Evolutionary conservation across 106 monocot species (phyloP).

Genomic region (Apostasia ramifera): DNA sequence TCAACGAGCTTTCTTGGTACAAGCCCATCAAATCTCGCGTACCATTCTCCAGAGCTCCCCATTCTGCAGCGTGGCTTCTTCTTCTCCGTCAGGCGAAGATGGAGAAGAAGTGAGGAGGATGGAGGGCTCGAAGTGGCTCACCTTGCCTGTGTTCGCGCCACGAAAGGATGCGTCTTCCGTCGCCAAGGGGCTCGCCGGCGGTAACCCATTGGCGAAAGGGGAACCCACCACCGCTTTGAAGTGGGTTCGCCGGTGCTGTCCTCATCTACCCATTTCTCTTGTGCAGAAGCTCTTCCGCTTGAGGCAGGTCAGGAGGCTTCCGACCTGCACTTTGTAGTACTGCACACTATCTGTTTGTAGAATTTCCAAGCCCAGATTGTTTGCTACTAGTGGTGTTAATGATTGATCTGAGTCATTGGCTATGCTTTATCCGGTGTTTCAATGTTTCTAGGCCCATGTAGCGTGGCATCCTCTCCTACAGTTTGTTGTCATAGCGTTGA

Average conservation of each 20-base stretch:
- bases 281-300: slow-evolving; percentile 90
- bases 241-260: slow-evolving; percentile 86
- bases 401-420: neutral
- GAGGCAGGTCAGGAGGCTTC: slow-evolving; percentile 42
- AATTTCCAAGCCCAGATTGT: slow-evolving; percentile 3
- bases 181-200: slow-evolving; percentile 19
- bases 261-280: slow-evolving; percentile 53
- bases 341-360: slow-evolving; percentile 15
- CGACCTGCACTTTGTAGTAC: neutral
- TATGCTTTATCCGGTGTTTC: too few species aligned
- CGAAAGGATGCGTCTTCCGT: slow-evolving; percentile 27
- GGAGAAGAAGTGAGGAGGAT: neutral
- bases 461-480: too few species aligned
- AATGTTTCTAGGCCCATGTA: too few species aligned
- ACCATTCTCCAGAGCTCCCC: neutral
- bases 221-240: slow-evolving; percentile 47
- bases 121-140: slow-evolving; percentile 36
- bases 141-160: slow-evolving; percentile 49
- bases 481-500: too few species aligned
- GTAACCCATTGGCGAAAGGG: neutral
- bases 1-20: neutral
- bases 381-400: neutral
- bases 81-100: neutral
- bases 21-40: neutral
- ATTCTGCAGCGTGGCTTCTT: neutral